Conservation (phyloP, 495 filamentous ascomycete genomes). For the Penicillium tannophilum region DNA sequence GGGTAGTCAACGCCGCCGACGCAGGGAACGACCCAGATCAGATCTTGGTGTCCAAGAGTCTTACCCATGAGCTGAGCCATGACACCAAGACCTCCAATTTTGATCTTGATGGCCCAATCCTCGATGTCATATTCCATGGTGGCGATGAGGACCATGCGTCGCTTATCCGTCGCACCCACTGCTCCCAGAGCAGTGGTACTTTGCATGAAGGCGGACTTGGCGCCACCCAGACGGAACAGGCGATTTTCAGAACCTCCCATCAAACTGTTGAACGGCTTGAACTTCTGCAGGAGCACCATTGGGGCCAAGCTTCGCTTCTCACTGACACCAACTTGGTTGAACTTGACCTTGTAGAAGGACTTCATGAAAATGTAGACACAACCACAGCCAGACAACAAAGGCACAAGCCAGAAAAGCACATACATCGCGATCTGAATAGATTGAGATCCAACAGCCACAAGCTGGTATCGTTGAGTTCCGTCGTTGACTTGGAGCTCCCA, state of each 20-base stretch:
- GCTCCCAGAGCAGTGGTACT: constrained; percentile 46
- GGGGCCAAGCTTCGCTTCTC: constrained; percentile 47
- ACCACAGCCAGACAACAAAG: constrained; percentile 48
- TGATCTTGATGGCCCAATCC: constrained; percentile 72
- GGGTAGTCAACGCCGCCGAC: constrained; percentile 71
- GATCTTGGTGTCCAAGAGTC: constrained; percentile 64
- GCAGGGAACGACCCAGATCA: constrained; percentile 74
- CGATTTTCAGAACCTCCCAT: constrained; percentile 9
- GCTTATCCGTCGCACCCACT: constrained; percentile 32
- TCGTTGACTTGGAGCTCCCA: constrained; percentile 61
- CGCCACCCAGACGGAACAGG: constrained; percentile 29
- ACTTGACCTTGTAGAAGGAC: constrained; percentile 74
- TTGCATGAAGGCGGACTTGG: constrained; percentile 48
- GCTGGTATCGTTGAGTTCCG: constrained; percentile 48
- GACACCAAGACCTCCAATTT: constrained; percentile 72
- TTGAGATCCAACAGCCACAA: constrained; percentile 54
- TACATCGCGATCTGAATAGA: constrained; percentile 58
- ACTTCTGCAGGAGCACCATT: constrained; percentile 37
- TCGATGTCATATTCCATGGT: constrained; percentile 78
- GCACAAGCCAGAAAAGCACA: constrained; percentile 57
- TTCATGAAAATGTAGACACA: constrained; percentile 64
- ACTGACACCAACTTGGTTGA: constrained; percentile 65
- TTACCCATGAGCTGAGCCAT: constrained; percentile 74
- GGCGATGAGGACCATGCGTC: constrained; percentile 64
- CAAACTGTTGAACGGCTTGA: constrained; percentile 20